phyloP scores from a whole-genome alignment of 768 basidiomycete species.

The Kwoniella newhampshirensis region DNA sequence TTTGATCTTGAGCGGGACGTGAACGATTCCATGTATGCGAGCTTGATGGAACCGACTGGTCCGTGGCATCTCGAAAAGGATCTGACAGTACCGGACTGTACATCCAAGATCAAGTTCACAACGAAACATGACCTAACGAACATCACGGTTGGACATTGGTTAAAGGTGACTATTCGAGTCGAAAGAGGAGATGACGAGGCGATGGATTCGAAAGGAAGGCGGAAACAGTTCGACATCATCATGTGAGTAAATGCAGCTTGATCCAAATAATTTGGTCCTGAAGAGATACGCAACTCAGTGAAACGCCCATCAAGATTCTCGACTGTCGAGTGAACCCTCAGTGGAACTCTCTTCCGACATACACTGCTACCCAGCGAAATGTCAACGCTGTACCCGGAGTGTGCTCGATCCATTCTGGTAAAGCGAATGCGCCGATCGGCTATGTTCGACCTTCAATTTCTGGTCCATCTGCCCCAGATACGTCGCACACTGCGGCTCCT shows the following conservation, averaged over 20 bases:
- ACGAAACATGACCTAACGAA: slow-evolving; percentile 76
- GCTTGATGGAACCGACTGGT: slow-evolving; percentile 59
- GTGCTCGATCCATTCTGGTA: slow-evolving; percentile 51
- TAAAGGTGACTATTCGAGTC: slow-evolving; percentile 80
- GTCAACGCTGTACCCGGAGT: slow-evolving; percentile 23
- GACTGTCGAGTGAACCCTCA: slow-evolving; percentile 82
- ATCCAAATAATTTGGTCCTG: slow-evolving; percentile 7
- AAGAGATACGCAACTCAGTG: slow-evolving; percentile 47
- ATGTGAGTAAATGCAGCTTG: slow-evolving; percentile 53
- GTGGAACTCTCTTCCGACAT: slow-evolving; percentile 75
- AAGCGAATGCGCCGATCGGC: slow-evolving; percentile 1
- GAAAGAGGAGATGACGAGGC: slow-evolving; percentile 72
- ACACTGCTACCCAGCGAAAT: slow-evolving; percentile 55
- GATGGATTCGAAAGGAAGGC: slow-evolving; percentile 67
- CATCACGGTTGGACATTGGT: slow-evolving; percentile 68
- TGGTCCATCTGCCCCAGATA: not conserved
- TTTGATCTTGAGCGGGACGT: slow-evolving; percentile 29
- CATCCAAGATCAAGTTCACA: slow-evolving; percentile 65
- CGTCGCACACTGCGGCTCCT: not conserved
- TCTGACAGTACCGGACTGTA: slow-evolving; percentile 65
- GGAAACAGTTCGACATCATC: slow-evolving; percentile 82
- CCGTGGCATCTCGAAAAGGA: slow-evolving; percentile 80
- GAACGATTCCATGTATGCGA: slow-evolving; percentile 50
- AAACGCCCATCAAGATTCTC: slow-evolving; percentile 76
- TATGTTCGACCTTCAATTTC: not conserved